Evolutionary conservation across 2,329 filamentous ascomycete species (phyloP).

Genomic region (Colletotrichum incanum): DNA sequence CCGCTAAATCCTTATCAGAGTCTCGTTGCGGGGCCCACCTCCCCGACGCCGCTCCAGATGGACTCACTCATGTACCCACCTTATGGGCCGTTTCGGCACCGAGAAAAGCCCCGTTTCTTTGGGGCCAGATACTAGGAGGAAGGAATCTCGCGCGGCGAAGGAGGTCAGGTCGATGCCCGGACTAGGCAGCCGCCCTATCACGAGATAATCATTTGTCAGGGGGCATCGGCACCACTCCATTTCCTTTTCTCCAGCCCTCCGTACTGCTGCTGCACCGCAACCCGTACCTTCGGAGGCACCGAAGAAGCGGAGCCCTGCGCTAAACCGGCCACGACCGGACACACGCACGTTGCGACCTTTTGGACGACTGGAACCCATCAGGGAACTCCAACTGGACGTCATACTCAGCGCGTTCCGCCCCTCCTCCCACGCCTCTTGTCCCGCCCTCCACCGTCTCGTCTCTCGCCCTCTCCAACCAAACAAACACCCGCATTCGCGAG

Average conservation of each 20-base stretch:
- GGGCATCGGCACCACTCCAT: constrained; percentile 1
- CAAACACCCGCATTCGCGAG: background rate
- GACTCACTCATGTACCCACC: background rate
- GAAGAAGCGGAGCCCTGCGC: constrained; percentile 38
- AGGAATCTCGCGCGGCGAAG: background rate
- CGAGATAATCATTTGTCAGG: constrained; percentile 24
- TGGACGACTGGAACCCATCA: constrained; percentile 1
- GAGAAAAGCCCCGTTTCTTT: background rate
- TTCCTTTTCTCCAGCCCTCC: background rate
- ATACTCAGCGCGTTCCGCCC: background rate
- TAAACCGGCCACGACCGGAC: constrained; percentile 23
- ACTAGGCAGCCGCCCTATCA: constrained; percentile 30
- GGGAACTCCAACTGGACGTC: background rate
- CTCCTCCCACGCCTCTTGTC: background rate
- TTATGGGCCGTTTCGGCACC: constrained; percentile 32
- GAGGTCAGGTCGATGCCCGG: background rate
- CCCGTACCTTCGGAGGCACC: constrained; percentile 35
- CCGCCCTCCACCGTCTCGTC: background rate
- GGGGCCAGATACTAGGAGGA: background rate
- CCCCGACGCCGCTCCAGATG: background rate
- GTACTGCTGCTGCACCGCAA: background rate
- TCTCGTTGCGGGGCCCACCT: background rate
- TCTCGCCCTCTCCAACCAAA: background rate
- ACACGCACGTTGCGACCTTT: background rate
- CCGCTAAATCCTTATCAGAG: constrained; percentile 38